These are phyloP conservation scores for Alternaria longipes DNA, from an alignment of 2,329 filamentous ascomycete species.

Conservation along the genomic window DNA sequence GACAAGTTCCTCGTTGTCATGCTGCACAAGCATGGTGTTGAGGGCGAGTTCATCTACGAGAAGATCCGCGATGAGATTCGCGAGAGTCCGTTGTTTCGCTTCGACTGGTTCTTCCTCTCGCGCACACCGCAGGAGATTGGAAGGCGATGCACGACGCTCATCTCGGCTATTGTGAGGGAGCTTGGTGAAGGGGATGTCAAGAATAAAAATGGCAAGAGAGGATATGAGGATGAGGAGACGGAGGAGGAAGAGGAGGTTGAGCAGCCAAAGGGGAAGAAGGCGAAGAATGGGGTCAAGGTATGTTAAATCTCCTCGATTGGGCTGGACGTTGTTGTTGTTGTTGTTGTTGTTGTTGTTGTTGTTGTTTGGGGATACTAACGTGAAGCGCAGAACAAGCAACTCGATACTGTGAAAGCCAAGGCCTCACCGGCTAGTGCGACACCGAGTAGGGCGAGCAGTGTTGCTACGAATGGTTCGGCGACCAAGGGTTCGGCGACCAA, in stretches of 20 bases:
- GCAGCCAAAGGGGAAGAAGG: conserved; percentile 97
- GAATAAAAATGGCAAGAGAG: conserved; percentile 74
- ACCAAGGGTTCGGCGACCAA: conserved; percentile 60
- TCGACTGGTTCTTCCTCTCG: conserved; percentile 99
- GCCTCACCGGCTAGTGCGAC: conserved; percentile 78
- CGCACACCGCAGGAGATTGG: conserved; percentile 92
- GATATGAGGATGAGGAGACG: conserved; percentile 86
- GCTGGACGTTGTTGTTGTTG: no score
- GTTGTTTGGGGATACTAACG: conserved; percentile 18
- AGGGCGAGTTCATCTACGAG: conserved; percentile 89
- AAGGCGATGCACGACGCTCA: conserved; percentile 88
- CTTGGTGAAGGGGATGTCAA: conserved; percentile 73
- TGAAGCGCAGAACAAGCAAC: conserved; percentile 87
- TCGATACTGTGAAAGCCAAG: conserved; percentile 83
- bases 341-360: no score
- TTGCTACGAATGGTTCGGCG: conserved; percentile 75
- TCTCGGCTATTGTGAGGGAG: conserved; percentile 94
- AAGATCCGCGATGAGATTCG: conserved; percentile 97
- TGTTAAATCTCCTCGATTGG: conserved; percentile 41
- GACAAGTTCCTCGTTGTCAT: conserved; percentile 94
- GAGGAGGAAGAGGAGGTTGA: conserved; percentile 69
- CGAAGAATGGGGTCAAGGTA: conserved; percentile 89
- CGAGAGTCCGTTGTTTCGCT: conserved; percentile 92
- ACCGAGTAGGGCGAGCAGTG: conserved; percentile 87
- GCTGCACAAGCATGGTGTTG: conserved; percentile 89